phyloP scores from a whole-genome alignment of 2,329 filamentous ascomycete species.

The Graphiopsis chlorocephala region DNA sequence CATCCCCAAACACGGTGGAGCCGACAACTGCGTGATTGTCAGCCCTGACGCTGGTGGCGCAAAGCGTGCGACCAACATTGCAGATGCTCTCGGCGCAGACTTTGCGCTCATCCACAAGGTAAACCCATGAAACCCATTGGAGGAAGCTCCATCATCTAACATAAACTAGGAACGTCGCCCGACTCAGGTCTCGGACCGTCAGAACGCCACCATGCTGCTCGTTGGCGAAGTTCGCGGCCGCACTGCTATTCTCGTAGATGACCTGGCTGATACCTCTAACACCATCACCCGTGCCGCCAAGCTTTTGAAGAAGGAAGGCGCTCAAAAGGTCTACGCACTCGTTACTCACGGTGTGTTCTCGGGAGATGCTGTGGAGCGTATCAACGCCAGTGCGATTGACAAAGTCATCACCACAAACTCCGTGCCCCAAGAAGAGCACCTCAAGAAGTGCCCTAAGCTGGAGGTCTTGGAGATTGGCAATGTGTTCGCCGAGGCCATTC shows the following conservation, averaged over 20 bases:
- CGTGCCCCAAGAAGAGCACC: conserved; percentile 82
- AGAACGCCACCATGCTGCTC: conserved; percentile 84
- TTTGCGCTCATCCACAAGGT: conserved; percentile 99
- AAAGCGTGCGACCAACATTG: conserved; percentile 92
- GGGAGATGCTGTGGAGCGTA: conserved; percentile 88
- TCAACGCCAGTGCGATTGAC: conserved; percentile 90
- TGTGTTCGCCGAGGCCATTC: conserved; percentile 91
- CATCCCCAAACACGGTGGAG: conserved; percentile 69
- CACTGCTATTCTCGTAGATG: conserved; percentile 87
- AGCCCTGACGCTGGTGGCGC: conserved; percentile 95
- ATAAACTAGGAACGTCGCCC: conserved; percentile 72
- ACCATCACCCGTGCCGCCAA: conserved; percentile 96
- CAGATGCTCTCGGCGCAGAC: conserved; percentile 86
- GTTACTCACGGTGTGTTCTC: conserved; percentile 94
- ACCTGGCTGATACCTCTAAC: conserved; percentile 92
- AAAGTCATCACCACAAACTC: conserved; percentile 95
- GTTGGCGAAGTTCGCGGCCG: conserved; percentile 81
- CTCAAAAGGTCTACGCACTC: conserved; percentile 85
- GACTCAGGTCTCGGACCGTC: conserved; percentile 80
- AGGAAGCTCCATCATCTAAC: conserved; percentile 19
- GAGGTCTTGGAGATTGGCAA: conserved; percentile 86
- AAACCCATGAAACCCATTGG: conserved; percentile 31
- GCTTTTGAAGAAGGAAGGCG: conserved; percentile 88
- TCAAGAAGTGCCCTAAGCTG: conserved; percentile 75
- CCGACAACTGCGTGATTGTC: conserved; percentile 66